phyloP scores from a whole-genome alignment of 116 monocot species.

The Cymodocea nodosa region DNA sequence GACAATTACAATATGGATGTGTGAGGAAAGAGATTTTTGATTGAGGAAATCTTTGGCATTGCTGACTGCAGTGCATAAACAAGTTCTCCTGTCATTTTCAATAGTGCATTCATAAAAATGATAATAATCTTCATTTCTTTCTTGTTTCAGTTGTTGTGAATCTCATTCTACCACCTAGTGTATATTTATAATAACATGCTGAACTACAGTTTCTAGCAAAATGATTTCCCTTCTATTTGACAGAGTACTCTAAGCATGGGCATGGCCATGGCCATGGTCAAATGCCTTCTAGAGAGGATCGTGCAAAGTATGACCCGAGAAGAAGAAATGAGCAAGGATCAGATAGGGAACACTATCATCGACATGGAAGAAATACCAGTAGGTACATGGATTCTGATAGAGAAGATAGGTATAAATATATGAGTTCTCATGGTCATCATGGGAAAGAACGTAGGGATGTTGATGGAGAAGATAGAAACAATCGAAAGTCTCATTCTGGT shows the following conservation, averaged over 20 bases:
- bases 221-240: background rate
- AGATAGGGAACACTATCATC: conserved; percentile 20
- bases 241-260: conserved; percentile 23
- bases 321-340: conserved; percentile 33
- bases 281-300: conserved; percentile 9
- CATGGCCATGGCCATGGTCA: conserved; percentile 11
- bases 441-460: conserved; percentile 25
- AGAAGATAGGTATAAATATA: conserved; percentile 16
- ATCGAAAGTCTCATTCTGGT: conserved; percentile 22
- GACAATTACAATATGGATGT: no score
- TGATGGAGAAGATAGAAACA: conserved; percentile 34
- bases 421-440: conserved; percentile 19
- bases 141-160: no score
- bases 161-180: background rate
- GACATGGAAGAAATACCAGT: conserved; percentile 29
- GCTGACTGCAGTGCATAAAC: no score
- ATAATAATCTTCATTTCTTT: no score
- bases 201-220: background rate
- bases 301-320: conserved; percentile 9
- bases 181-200: background rate
- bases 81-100: no score
- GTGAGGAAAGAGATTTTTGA: no score
- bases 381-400: conserved; percentile 19
- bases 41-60: no score
- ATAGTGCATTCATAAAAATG: no score